phyloP scores from a whole-genome alignment of 805 yeast species.

The Danielozyma ontarioensis region DNA sequence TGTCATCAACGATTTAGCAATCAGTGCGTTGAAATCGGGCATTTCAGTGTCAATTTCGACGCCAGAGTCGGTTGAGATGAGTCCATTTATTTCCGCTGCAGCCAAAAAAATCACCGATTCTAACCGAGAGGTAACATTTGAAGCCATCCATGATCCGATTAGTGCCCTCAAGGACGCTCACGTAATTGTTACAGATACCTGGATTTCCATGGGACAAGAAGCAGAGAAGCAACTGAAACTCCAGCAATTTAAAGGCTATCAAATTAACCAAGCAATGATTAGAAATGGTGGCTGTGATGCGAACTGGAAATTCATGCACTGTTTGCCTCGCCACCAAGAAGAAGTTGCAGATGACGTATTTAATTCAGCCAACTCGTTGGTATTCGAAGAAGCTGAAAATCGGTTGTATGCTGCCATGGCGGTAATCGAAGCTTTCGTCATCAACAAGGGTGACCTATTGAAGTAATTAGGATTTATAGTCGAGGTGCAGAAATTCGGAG shows the following conservation, averaged over 20 bases:
- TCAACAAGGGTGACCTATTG: constrained; percentile 35
- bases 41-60: constrained; percentile 81
- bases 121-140: constrained; percentile 33
- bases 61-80: constrained; percentile 69
- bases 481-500: too few species aligned
- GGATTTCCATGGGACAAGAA: constrained; percentile 98
- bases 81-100: constrained; percentile 43
- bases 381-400: constrained; percentile 94
- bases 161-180: constrained; percentile 71
- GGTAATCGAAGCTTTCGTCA: constrained; percentile 82
- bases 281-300: constrained; percentile 50
- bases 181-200: constrained; percentile 90
- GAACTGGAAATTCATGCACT: constrained; percentile 93
- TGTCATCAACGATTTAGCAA: constrained; percentile 87
- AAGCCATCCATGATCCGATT: constrained; percentile 66
- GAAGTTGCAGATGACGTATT: constrained; percentile 94
- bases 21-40: constrained; percentile 82
- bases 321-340: constrained; percentile 91
- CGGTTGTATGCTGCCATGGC: constrained; percentile 95
- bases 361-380: constrained; percentile 73
- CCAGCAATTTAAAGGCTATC: constrained; percentile 81
- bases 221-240: constrained; percentile 65
- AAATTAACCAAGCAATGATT: constrained; percentile 66
- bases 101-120: constrained; percentile 44
- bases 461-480: too few species aligned